These are phyloP conservation scores for Lojkania enalia DNA, from an alignment of 2,329 filamentous ascomycete genomes.

Conservation along the genomic window DNA sequence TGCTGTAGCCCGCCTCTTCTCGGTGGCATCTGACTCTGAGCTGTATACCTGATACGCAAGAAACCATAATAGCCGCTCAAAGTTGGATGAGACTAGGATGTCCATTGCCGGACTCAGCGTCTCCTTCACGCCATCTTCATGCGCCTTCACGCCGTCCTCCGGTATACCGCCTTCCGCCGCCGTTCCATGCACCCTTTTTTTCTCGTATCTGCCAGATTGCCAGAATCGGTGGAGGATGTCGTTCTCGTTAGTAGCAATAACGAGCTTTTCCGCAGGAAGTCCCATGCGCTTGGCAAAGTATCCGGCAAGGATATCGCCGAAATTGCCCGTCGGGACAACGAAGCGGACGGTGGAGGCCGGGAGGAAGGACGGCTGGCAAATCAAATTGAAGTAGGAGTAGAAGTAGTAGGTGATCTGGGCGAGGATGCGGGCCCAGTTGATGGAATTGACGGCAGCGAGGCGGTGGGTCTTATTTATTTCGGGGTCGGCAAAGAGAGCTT, in stretches of 20 bases:
- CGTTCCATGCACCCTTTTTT: constrained; percentile 66
- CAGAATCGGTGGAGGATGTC: constrained; percentile 96
- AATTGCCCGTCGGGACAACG: constrained; percentile 93
- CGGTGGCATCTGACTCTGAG: constrained; percentile 44
- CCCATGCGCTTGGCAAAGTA: constrained; percentile 94
- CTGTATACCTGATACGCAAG: constrained; percentile 64
- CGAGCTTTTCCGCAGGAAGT: constrained; percentile 81
- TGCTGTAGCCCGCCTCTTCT: constrained; percentile 53
- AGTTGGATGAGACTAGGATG: constrained; percentile 94
- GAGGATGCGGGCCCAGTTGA: constrained; percentile 94
- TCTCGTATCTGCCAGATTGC: constrained; percentile 87
- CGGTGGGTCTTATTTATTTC: constrained; percentile 81
- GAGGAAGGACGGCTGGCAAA: constrained; percentile 62
- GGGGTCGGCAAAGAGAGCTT: constrained; percentile 84
- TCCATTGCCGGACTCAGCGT: constrained; percentile 97
- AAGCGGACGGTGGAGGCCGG: constrained; percentile 71
- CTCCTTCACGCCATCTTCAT: constrained; percentile 78
- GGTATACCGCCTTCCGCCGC: constrained; percentile 60
- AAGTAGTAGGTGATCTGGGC: constrained; percentile 99
- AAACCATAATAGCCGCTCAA: constrained; percentile 94
- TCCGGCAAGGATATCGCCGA: constrained; percentile 89
- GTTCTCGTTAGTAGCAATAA: constrained; percentile 96
- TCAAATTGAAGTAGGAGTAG: constrained; percentile 85
- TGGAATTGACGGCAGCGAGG: constrained; percentile 92
- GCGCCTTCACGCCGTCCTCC: constrained; percentile 63